phyloP scores from a whole-genome alignment of 2,329 filamentous ascomycete species.

The Aplosporella prunicola region DNA sequence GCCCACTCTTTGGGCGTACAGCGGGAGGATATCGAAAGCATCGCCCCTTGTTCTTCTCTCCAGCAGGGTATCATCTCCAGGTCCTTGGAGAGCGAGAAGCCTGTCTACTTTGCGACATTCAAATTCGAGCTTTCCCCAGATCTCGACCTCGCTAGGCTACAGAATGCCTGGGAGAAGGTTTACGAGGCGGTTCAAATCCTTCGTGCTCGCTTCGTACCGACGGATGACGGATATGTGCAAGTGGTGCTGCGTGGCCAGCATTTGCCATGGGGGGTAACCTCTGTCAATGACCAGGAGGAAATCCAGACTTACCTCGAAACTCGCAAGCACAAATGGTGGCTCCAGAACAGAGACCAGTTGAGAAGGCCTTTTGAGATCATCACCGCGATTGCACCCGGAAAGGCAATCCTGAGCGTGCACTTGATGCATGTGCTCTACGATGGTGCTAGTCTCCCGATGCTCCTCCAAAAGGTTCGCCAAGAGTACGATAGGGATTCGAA shows the following conservation, averaged over 20 bases:
- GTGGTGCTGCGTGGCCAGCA: constrained; percentile 45
- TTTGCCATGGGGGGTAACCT: constrained; percentile 38
- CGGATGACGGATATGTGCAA: constrained; percentile 68
- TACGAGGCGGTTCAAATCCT: constrained; percentile 52
- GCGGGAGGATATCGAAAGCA: constrained; percentile 53
- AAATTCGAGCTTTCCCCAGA: constrained; percentile 43
- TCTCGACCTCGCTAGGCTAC: constrained; percentile 42
- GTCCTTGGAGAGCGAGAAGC: constrained; percentile 47
- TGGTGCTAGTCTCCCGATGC: constrained; percentile 62
- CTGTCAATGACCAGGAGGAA: constrained; percentile 18
- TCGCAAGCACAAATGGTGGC: constrained; percentile 44
- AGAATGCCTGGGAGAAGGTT: constrained; percentile 48
- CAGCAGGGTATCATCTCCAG: constrained; percentile 80
- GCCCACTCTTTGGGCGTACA: constrained; percentile 45
- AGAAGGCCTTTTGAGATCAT: constrained; percentile 45
- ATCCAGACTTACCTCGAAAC: constrained; percentile 27
- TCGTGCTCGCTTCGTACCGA: constrained; percentile 62
- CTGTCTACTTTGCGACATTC: constrained; percentile 72
- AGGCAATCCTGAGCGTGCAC: constrained; percentile 47
- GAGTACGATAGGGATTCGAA: constrained; percentile 37
- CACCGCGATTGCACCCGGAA: constrained; percentile 25
- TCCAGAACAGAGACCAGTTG: constrained; percentile 41
- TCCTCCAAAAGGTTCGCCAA: constrained; percentile 50
- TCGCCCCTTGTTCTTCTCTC: constrained; percentile 74
- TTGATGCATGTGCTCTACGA: constrained; percentile 87